Conservation (phyloP, 106 monocot species). For the Phalaenopsis equestris region DNA sequence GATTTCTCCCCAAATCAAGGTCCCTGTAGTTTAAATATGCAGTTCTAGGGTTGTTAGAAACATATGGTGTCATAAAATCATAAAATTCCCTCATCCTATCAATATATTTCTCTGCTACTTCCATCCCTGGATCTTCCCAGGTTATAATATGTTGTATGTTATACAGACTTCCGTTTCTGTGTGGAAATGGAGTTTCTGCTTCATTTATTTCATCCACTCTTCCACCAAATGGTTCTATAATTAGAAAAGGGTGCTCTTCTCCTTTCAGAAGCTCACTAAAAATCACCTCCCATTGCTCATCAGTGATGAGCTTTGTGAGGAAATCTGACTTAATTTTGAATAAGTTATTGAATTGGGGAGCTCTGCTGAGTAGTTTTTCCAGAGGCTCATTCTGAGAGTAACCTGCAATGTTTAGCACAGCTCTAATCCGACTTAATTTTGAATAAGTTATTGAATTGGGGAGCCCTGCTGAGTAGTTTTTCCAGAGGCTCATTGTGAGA, state of each 20-base stretch:
- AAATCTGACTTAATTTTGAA: constrained; percentile 30
- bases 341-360: background rate
- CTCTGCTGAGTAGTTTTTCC: background rate
- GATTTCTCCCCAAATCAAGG: constrained; percentile 22
- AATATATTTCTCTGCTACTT: background rate
- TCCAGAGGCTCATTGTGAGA: background rate
- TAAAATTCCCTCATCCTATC: constrained; percentile 14
- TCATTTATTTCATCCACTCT: constrained; percentile 10
- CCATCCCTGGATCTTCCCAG: constrained; percentile 9
- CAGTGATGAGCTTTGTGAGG: constrained; percentile 1
- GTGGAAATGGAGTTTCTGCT: constrained; percentile 23
- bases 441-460: background rate
- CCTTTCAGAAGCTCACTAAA: background rate
- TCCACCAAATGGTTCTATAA: constrained; percentile 18
- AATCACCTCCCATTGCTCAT: background rate
- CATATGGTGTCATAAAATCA: constrained; percentile 16
- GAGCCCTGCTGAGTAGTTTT: background rate
- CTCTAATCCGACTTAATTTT: constrained; percentile 39
- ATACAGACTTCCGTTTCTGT: constrained; percentile 25
- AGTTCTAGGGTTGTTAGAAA: constrained; percentile 20
- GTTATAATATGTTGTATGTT: constrained; percentile 18
- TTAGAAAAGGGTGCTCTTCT: background rate
- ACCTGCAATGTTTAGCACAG: background rate
- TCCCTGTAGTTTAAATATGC: constrained; percentile 27
- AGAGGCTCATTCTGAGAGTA: constrained; percentile 3